phyloP scores from a whole-genome alignment of 306 rosid species.

The Acacia acuminata region DNA sequence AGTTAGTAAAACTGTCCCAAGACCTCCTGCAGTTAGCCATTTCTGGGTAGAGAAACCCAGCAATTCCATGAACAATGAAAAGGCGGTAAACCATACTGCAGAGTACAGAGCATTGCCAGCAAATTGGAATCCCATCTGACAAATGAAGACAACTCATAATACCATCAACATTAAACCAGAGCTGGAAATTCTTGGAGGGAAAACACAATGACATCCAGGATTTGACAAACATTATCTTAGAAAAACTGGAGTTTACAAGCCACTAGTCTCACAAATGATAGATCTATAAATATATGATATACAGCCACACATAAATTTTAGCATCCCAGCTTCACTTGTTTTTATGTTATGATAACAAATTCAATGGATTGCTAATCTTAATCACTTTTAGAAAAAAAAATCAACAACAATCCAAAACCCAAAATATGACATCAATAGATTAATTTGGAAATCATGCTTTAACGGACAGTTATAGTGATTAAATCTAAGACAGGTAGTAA shows the following conservation, averaged over 20 bases:
- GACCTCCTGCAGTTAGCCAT: conserved; percentile 8
- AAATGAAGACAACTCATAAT: conserved; percentile 21
- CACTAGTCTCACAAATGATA: conserved; percentile 17
- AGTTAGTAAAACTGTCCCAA: conserved; percentile 6
- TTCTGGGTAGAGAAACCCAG: conserved; percentile 9
- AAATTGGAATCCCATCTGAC: conserved; percentile 95
- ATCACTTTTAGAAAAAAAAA: not conserved
- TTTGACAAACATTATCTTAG: not conserved
- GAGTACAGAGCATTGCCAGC: conserved; percentile 65
- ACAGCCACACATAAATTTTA: not conserved
- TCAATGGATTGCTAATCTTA: conserved; percentile 5
- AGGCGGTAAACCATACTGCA: not conserved
- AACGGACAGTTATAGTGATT: not conserved
- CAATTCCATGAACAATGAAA: conserved; percentile 6
- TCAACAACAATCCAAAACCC: not conserved
- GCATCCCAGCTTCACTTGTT: conserved; percentile 1
- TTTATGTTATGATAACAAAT: conserved; percentile 9
- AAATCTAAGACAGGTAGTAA: not conserved
- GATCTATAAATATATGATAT: not conserved
- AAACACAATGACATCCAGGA: conserved; percentile 10
- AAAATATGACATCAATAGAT: not conserved
- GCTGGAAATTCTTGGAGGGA: conserved; percentile 11
- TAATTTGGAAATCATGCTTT: not conserved
- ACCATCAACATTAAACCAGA: conserved; percentile 12
- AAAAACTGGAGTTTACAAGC: conserved; percentile 13